Evolutionary conservation across 192 early-diverging fungal genomes (phyloP).

Genomic region (Umbelopsis vinacea): DNA sequence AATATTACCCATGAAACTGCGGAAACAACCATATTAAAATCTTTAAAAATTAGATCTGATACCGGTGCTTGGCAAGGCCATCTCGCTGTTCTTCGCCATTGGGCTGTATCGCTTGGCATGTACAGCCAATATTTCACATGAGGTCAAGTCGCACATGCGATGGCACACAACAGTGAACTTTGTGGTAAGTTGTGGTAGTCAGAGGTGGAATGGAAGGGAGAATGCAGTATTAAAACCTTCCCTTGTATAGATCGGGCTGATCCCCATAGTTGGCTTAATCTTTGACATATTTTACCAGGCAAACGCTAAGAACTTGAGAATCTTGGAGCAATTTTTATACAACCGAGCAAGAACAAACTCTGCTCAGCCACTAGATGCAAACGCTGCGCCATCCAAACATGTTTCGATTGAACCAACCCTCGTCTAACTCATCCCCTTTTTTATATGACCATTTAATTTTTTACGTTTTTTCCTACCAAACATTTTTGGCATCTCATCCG

Average conservation of each 20-base stretch:
- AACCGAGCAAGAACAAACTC: conserved; percentile 19
- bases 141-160: conserved; percentile 26
- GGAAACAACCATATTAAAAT: not conserved
- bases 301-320: conserved; percentile 26
- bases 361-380: not conserved
- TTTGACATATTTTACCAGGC: conserved; percentile 34
- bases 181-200: conserved; percentile 23
- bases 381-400: not conserved
- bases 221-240: not conserved
- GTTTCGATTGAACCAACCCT: not conserved
- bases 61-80: conserved; percentile 34
- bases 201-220: too few species aligned
- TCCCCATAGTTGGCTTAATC: conserved; percentile 33
- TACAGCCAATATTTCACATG: conserved; percentile 26
- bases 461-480: too few species aligned
- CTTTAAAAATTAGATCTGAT: conserved; percentile 25
- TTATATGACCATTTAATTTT: too few species aligned
- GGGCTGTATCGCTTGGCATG: conserved; percentile 31
- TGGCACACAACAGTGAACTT: conserved; percentile 37
- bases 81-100: conserved; percentile 30
- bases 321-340: conserved; percentile 26
- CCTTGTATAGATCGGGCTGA: conserved; percentile 32
- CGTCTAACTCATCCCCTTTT: too few species aligned
- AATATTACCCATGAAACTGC: not conserved
- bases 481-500: too few species aligned